Evolutionary conservation across 257 asterid species (phyloP), one percentile per base, ranked within the genome.

Genomic region (Lithospermum erythrorhizon): DNA sequence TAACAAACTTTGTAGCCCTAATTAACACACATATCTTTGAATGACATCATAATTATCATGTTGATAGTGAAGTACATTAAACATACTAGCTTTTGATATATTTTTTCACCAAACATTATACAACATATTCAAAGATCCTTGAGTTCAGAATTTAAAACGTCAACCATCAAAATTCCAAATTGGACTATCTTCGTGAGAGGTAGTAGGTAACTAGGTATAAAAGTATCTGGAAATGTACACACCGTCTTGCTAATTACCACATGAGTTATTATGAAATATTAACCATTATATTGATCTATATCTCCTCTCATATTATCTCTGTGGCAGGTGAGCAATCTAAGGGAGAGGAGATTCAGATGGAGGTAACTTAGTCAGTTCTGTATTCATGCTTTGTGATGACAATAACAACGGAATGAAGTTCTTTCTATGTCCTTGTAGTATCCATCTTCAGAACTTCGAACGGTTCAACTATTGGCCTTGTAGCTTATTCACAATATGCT

Each of bases 301-400:
- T 24, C 55, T 25, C 22, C 37, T 65, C 53, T 20, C 14, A 15
- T 65, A 49, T 54, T 32, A 64, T 25, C 55, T 27, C 74, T 65
- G 55, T 41, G 48, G 66, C 82, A 82, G 89, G 89, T 62, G 85
- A 79, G 64, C 83, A 74, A 30, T 76, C 85, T 41, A 79, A 79
- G 74, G 75, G 70, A 14, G 83, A 79, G 6, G 85, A 76, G 45
- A 51, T 57, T 67, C 81, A 72, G 23, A 79, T 62, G 8, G 85
- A 79, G 88, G 81, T 78, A 70, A 68, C 64, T 47, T 45, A 58
- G 37, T 56, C 30, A 30, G 5, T 16, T 8, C 21, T 55, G 10
- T 14, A 25, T 58, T 6, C 29, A 52, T 20, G 29, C 32, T 41
- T 62, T 41, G n/a, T 10, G 45, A 16, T 18, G 5, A 24, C 21